Conservation (phyloP, 495 filamentous ascomycete species). For the Rostrohypoxylon terebratum region DNA sequence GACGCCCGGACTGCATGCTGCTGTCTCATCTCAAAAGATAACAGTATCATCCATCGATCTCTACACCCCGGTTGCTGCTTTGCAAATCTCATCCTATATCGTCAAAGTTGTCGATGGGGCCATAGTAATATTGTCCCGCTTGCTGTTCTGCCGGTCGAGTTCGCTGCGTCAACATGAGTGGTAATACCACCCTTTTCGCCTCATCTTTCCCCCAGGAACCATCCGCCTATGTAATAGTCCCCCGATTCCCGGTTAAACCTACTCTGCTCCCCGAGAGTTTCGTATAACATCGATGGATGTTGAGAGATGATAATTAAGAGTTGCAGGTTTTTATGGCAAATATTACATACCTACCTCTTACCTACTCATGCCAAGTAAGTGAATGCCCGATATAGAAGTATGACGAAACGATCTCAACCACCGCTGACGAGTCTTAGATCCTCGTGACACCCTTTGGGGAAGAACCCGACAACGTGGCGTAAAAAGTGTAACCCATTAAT, state of each 20-base stretch:
- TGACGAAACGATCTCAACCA: conserved; percentile 20
- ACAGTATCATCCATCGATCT: conserved; percentile 10
- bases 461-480: conserved; percentile 18
- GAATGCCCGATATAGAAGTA: conserved; percentile 1
- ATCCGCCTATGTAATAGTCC: neutral
- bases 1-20: neutral
- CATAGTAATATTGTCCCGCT: neutral
- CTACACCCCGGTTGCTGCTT: conserved; percentile 22
- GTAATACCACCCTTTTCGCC: neutral
- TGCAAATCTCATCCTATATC: conserved; percentile 22
- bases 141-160: neutral
- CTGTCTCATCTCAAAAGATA: conserved; percentile 12
- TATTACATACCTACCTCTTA: neutral
- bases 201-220: neutral
- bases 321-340: neutral
- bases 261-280: neutral
- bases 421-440: conserved; percentile 30
- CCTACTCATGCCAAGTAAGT: neutral
- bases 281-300: neutral
- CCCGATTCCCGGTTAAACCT: neutral
- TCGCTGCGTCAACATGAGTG: neutral
- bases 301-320: neutral
- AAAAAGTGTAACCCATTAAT: conserved; percentile 1
- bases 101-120: neutral
- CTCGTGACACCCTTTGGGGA: conserved; percentile 13